Conservation (phyloP, 495 filamentous ascomycete species). For the Niebla homalea region DNA sequence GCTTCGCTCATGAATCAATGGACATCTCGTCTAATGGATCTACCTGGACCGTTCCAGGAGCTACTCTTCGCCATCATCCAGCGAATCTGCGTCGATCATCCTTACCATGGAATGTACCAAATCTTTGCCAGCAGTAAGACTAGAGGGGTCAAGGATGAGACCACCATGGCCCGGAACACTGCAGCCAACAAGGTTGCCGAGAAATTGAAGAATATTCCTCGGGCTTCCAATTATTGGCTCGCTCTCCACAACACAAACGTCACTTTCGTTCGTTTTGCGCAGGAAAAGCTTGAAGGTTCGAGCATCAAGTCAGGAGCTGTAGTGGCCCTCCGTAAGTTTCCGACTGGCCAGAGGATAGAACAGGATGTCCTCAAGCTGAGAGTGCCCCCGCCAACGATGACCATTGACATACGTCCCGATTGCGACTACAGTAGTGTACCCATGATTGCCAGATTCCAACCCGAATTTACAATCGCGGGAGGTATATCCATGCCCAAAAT, state of each 20-base stretch:
- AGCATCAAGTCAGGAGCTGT: conserved; percentile 56
- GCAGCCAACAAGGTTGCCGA: conserved; percentile 57
- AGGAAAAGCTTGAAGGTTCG: conserved; percentile 40
- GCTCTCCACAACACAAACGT: conserved; percentile 59
- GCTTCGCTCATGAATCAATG: conserved; percentile 90
- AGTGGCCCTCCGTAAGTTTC: conserved; percentile 44
- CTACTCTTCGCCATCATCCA: conserved; percentile 58
- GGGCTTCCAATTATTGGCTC: conserved; percentile 40
- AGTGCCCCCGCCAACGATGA: conserved; percentile 87
- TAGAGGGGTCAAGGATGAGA: conserved; percentile 52
- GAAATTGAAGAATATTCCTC: conserved; percentile 38
- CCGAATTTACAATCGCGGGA: conserved; percentile 68
- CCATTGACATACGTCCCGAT: conserved; percentile 57
- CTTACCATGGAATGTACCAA: conserved; percentile 92
- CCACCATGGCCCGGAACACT: conserved; percentile 53
- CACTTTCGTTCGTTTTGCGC: conserved; percentile 59
- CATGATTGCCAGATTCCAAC: conserved; percentile 49
- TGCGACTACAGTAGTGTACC: conserved; percentile 68
- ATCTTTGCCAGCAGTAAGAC: conserved; percentile 70
- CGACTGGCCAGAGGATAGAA: conserved; percentile 42
- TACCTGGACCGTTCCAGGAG: conserved; percentile 53
- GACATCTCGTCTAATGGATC: conserved; percentile 72
- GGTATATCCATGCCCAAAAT: conserved; percentile 89
- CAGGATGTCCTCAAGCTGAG: conserved; percentile 34
- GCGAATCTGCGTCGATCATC: conserved; percentile 79